phyloP scores from a whole-genome alignment of 2,329 filamentous ascomycete species.

The Claviceps sp. region DNA sequence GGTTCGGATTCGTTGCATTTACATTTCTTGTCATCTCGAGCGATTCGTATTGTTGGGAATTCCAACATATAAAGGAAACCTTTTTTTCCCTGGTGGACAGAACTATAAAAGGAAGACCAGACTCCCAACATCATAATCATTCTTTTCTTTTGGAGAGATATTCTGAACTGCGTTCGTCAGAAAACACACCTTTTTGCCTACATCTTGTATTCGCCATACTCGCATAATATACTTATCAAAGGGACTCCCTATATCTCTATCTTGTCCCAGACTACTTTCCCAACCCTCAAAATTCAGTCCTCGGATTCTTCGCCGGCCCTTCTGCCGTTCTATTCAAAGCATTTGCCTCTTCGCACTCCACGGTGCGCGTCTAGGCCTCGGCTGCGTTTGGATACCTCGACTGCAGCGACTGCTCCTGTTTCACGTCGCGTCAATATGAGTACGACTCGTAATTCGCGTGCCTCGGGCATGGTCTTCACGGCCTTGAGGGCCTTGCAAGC shows the following conservation, averaged over 20 bases:
- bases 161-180: no score
- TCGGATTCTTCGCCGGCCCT: slow-evolving; percentile 15
- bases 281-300: slow-evolving; percentile 19
- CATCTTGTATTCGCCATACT: background rate
- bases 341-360: slow-evolving; percentile 27
- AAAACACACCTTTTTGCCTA: no score
- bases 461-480: slow-evolving; percentile 68
- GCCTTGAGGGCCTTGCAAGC: slow-evolving; percentile 58
- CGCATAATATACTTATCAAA: background rate
- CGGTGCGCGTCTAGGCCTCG: slow-evolving; percentile 23
- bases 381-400: slow-evolving; percentile 27
- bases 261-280: background rate
- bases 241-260: background rate
- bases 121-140: no score
- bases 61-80: no score
- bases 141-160: no score
- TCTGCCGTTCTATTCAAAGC: slow-evolving; percentile 28
- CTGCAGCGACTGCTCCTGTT: slow-evolving; percentile 7
- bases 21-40: no score
- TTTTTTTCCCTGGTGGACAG: no score
- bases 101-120: no score
- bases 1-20: no score
- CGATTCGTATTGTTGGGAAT: no score
- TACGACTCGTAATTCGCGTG: slow-evolving; percentile 45
- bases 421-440: slow-evolving; percentile 24